Conservation (phyloP, 768 basidiomycete genomes). For the Leccinellum luteum region DNA sequence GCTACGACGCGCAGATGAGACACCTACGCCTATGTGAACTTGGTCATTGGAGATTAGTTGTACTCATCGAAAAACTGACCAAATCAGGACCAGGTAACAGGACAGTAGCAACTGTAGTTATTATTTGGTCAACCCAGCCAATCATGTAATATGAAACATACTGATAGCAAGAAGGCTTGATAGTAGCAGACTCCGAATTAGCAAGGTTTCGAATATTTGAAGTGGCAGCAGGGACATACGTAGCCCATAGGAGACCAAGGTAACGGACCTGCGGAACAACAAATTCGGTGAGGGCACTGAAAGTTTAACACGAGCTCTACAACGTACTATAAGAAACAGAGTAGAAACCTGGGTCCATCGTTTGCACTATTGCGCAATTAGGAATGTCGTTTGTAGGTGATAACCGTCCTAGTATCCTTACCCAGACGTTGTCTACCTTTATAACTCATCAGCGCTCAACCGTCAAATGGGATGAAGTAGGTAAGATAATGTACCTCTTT, state of each 20-base stretch:
- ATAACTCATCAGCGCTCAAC: not conserved
- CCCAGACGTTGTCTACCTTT: conserved; percentile 7
- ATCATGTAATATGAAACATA: not conserved
- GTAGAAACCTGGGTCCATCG: not conserved
- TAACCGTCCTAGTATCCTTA: not conserved
- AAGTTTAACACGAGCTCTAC: not conserved
- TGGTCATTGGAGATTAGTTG: not conserved
- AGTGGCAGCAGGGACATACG: not conserved
- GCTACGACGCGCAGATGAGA: not conserved
- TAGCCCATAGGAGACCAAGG: not conserved
- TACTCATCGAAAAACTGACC: not conserved
- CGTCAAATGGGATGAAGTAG: not conserved
- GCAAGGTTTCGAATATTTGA: not conserved
- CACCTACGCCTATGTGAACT: not conserved
- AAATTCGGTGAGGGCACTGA: not conserved
- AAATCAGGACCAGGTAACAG: not conserved
- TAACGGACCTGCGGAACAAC: not conserved
- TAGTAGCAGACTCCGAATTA: not conserved
- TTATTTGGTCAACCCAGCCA: not conserved
- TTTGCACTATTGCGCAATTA: not conserved
- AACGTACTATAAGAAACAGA: not conserved
- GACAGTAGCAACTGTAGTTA: not conserved
- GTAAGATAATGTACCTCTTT: conserved; percentile 6
- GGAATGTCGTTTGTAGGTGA: not conserved
- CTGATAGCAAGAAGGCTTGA: not conserved